phyloP scores from a whole-genome alignment of 163 green algal genomes.

The Picocystis sp. region DNA sequence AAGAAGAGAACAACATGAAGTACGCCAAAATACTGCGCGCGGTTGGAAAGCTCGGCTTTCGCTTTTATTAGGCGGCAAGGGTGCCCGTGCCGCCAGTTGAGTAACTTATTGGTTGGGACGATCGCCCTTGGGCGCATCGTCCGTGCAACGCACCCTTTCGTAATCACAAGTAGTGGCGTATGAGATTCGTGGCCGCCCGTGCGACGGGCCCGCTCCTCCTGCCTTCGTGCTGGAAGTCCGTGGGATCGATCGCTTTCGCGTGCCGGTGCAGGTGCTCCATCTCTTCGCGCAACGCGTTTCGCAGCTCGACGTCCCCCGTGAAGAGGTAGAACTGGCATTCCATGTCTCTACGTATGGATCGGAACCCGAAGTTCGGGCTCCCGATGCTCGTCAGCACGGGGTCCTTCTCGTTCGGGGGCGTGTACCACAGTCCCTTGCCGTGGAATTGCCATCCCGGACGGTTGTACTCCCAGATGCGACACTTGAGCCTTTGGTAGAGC shows the following conservation, averaged over 20 bases:
- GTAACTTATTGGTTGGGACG: too few species aligned
- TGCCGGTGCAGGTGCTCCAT: too few species aligned
- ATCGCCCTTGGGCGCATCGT: too few species aligned
- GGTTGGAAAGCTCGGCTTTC: slow-evolving; percentile 13
- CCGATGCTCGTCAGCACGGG: slow-evolving; percentile 12
- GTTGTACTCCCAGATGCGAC: slow-evolving; percentile 9
- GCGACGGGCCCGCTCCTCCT: too few species aligned
- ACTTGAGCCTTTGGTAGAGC: slow-evolving; percentile 10
- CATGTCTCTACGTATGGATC: slow-evolving; percentile 13
- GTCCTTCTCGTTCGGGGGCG: not conserved
- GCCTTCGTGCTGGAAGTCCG: too few species aligned
- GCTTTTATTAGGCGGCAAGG: slow-evolving; percentile 3
- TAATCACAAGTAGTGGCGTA: too few species aligned
- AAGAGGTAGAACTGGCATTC: slow-evolving; percentile 9
- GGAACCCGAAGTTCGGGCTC: slow-evolving; percentile 13
- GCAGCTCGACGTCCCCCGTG: too few species aligned
- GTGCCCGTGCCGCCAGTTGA: too few species aligned
- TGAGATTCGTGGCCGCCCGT: too few species aligned
- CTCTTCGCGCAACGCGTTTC: too few species aligned
- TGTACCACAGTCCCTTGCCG: slow-evolving; percentile 11
- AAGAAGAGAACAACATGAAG: slow-evolving; percentile 17
- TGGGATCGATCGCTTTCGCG: too few species aligned
- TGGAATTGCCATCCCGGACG: slow-evolving; percentile 10
- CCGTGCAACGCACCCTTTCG: too few species aligned
- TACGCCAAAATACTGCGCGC: slow-evolving; percentile 15